Evolutionary conservation across 371 early-diverging fungal genomes (phyloP), one percentile per base, ranked within the genome.

Genomic region (Mortierella sp.): DNA sequence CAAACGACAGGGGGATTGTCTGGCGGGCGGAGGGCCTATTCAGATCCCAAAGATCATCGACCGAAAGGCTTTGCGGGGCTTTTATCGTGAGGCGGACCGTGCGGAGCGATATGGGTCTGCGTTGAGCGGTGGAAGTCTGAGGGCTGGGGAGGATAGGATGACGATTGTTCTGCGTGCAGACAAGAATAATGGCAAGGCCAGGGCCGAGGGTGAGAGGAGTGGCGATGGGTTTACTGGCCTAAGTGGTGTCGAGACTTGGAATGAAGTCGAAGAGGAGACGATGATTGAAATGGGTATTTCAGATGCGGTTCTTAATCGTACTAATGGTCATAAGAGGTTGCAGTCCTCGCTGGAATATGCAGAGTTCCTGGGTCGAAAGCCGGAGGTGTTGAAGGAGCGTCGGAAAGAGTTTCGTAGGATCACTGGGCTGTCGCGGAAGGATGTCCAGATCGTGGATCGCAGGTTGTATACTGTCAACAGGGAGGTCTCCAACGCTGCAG

Each of bases 1-100:
- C 48, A 79, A 77, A 38, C 73, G 72, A 0, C 84, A 83, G 48
- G 80, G 80, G 8, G 84, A 83, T 14, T 21, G 52, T 31, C 57
- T 80, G 24, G 77, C 77, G 48, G 84, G 84, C 5, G 84, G 84
- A 21, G 84, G 75, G 13, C 84, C 80, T 14, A 70, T 80, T 9
- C 71, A 57, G 24, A 26, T 83, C 28, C 84, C 84, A 34, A 74
- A 65, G 45, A 58, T 80, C 34, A 83, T 83, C 54, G 70, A 77
- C 14, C 28, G 42, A 5, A 74, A 72, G 28, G 70, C 34, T 19
- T 52, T 72, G 19, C 74, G 80, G 26, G 84, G 84, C 11, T 83
- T 83, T 31, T 80, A 80, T 26, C 74, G 84, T 7, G 84, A 83
- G 34, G 48, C 75, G 42, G 72, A 72, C 75, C 68, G 79, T 42